Percentiles rank a stretch among this genome's conserved stretches.
Evolutionary conservation across 164 flowering plant species (phyloP).

Genomic region (Taxillus chinensis): DNA sequence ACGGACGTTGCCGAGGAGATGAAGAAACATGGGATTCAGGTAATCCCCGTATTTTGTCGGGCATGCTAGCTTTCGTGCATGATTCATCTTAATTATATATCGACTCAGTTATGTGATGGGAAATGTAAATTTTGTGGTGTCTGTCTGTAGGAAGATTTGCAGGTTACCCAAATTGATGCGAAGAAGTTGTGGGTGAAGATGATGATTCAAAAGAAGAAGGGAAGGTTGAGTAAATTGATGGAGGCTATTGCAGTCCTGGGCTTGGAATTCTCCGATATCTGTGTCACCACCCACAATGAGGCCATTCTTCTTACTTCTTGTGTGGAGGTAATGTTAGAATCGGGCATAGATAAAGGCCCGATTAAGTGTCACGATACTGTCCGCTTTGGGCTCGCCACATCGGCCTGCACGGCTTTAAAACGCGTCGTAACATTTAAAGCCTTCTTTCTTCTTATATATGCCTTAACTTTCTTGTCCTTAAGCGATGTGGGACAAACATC

Average conservation of each 20-base stretch:
- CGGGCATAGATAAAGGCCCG: too few species aligned
- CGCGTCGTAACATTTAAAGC: too few species aligned
- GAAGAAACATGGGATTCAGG: slow-evolving; percentile 30
- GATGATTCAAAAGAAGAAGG: slow-evolving; percentile 30
- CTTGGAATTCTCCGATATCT: slow-evolving; percentile 40
- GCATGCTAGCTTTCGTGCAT: too few species aligned
- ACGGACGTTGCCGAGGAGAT: slow-evolving; percentile 15
- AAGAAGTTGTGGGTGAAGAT: slow-evolving; percentile 50
- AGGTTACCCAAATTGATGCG: slow-evolving; percentile 25
- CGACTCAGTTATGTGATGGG: neutral
- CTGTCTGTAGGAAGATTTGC: slow-evolving; percentile 36
- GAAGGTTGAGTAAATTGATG: slow-evolving; percentile 39
- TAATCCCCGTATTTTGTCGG: slow-evolving; percentile 1
- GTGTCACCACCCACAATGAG: slow-evolving; percentile 40
- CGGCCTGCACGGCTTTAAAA: too few species aligned
- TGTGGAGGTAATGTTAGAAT: slow-evolving; percentile 55
- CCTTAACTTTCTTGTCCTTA: too few species aligned
- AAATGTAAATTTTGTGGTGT: neutral
- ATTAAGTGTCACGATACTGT: too few species aligned
- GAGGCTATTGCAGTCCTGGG: slow-evolving; percentile 43
- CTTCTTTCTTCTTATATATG: too few species aligned
- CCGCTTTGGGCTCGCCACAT: too few species aligned
- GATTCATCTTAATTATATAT: neutral
- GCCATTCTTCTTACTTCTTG: slow-evolving; percentile 31
- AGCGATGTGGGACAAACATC: too few species aligned